Percentiles rank a stretch among this genome's conserved stretches.
These are phyloP conservation scores for Musa schizocarpa DNA, from an alignment of 176 grass and related monocot species.

Conservation along the genomic window DNA sequence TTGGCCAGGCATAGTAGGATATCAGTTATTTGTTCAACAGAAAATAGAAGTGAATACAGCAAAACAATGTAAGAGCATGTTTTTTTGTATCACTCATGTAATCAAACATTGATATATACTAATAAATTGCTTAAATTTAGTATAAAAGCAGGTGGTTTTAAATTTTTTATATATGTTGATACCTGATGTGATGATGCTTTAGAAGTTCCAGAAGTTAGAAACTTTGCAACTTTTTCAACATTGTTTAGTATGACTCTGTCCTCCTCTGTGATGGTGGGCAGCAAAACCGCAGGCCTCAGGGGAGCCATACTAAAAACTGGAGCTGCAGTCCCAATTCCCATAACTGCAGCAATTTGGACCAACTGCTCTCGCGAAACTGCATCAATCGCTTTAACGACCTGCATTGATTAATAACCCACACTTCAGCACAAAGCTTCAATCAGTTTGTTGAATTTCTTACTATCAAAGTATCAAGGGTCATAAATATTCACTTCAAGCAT, in stretches of 20 bases:
- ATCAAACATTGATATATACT: background rate
- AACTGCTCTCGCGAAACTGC: slow-evolving; percentile 85
- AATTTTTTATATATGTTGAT: slow-evolving; percentile 4
- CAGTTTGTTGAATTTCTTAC: background rate
- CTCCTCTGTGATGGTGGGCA: slow-evolving; percentile 85
- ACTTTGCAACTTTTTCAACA: slow-evolving; percentile 81
- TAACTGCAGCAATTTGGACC: slow-evolving; percentile 52
- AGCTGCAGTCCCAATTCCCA: slow-evolving; percentile 46
- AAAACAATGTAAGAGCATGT: background rate
- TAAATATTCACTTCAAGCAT: no score
- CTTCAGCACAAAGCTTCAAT: background rate
- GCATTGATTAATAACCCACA: background rate
- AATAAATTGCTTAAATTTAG: background rate
- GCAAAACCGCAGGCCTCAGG: slow-evolving; percentile 42
- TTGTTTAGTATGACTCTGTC: slow-evolving; percentile 91
- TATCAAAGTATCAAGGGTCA: no score
- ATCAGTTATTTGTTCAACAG: background rate
- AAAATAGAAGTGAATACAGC: background rate
- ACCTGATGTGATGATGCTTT: slow-evolving; percentile 49
- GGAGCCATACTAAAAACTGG: slow-evolving; percentile 90
- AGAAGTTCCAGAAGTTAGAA: slow-evolving; percentile 58
- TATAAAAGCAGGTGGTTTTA: background rate
- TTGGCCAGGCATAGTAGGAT: no score
- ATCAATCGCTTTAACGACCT: slow-evolving; percentile 98
- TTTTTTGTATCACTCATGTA: no score